phyloP scores from a whole-genome alignment of 495 filamentous ascomycete species.

The Aspergillus indologenus region DNA sequence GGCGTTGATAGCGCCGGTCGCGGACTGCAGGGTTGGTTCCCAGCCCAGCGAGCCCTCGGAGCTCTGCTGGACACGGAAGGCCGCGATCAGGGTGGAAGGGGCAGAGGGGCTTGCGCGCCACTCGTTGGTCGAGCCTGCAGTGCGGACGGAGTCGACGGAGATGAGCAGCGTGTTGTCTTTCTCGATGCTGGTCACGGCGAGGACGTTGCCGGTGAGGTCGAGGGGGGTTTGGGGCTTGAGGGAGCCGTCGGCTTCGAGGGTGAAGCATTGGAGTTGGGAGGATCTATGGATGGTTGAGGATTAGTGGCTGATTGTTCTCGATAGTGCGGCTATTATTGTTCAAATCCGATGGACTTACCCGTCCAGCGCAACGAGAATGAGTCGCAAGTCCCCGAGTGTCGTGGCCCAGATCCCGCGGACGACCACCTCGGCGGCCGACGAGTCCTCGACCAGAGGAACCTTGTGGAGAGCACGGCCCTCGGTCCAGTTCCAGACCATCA shows the following conservation, averaged over 20 bases:
- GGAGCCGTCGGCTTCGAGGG: slow-evolving; percentile 35
- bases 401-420: slow-evolving; percentile 41
- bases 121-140: slow-evolving; percentile 37
- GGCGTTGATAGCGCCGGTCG: slow-evolving; percentile 28
- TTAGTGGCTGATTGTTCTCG: neutral
- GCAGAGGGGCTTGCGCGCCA: slow-evolving; percentile 27
- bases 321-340: neutral
- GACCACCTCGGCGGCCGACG: slow-evolving; percentile 21
- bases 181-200: slow-evolving; percentile 48
- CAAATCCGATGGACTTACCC: slow-evolving; percentile 46
- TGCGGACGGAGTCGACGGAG: slow-evolving; percentile 54
- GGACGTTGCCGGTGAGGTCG: slow-evolving; percentile 54
- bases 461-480: slow-evolving; percentile 51
- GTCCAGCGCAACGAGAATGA: slow-evolving; percentile 64
- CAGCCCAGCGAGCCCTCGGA: slow-evolving; percentile 20
- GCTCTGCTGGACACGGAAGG: slow-evolving; percentile 21
- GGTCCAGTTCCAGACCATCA: slow-evolving; percentile 83
- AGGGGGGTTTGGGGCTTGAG: slow-evolving; percentile 49
- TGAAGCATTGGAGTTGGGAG: slow-evolving; percentile 58
- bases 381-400: slow-evolving; percentile 21
- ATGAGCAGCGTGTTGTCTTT: slow-evolving; percentile 44
- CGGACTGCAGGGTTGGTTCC: slow-evolving; percentile 22
- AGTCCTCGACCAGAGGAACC: slow-evolving; percentile 30
- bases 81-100: slow-evolving; percentile 27
- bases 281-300: slow-evolving; percentile 43